A percentile compares a stretch with the other conserved stretches of the same genome.
These are phyloP conservation scores for Sedum album DNA, from an alignment of 164 flowering plant genomes.

Conservation along the genomic window DNA sequence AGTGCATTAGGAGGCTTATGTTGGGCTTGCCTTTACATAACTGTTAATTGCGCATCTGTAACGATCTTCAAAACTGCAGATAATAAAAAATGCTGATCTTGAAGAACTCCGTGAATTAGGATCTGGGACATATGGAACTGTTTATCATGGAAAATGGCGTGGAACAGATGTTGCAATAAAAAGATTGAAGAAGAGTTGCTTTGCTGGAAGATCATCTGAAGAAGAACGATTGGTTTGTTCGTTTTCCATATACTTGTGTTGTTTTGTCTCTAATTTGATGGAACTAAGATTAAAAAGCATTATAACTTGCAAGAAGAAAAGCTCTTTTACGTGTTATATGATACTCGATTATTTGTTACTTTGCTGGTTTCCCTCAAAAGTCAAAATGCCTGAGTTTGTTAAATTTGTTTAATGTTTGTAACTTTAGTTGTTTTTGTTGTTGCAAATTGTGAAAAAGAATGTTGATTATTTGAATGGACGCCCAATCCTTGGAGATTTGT, in stretches of 20 bases:
- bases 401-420: too few species aligned
- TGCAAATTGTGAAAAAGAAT: background rate
- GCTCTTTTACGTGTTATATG: background rate
- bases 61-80: slow-evolving; percentile 30
- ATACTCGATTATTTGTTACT: background rate
- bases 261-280: background rate
- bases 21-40: background rate
- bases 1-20: background rate
- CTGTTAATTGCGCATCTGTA: background rate
- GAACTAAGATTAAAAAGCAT: background rate
- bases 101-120: slow-evolving; percentile 81
- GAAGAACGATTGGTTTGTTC: slow-evolving; percentile 73
- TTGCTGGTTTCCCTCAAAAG: background rate
- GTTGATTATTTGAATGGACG: background rate
- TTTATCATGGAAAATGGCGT: slow-evolving; percentile 87
- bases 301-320: too few species aligned
- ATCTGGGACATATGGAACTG: slow-evolving; percentile 91
- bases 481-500: background rate
- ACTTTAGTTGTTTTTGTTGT: too few species aligned
- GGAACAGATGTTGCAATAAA: slow-evolving; percentile 94
- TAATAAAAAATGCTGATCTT: slow-evolving; percentile 81
- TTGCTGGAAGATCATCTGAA: slow-evolving; percentile 77
- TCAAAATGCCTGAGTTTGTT: too few species aligned
- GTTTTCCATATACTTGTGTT: background rate
- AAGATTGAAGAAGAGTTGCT: slow-evolving; percentile 76